Evolutionary conservation across 768 basidiomycete genomes (phyloP), one percentile per base, ranked within the genome.

Genomic region (Agrocybe praecox): DNA sequence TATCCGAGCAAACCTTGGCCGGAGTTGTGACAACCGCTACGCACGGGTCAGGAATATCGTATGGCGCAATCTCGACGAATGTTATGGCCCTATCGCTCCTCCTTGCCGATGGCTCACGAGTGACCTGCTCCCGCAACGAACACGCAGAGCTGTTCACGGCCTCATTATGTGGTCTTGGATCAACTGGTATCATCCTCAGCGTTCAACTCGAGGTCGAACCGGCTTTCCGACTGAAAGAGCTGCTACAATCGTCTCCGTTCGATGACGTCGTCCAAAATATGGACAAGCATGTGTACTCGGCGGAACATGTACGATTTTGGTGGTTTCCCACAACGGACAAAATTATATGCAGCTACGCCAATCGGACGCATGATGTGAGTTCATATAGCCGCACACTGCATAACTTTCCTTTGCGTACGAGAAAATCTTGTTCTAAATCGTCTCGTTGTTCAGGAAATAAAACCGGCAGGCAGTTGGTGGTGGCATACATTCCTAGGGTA

Each of bases 21-120:
- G 97, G 97, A 44, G 85, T 95, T 64, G 80, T 98, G 65, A 88
- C 94, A 14, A 99, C 97, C 59, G 94, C 94, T 8, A 96, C 96
- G 0, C 97, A 99, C 77, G 97, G 96, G 51, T 88, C 92, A 12
- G 96, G 97, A 42, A 78, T 90, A 56, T 67, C 74, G 44, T 96
- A 83, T 74, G 85, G 85, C 52, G 90, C 93, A 59, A 83, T 98
- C 60, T 93, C 94, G 11, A 88, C 87, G 18, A 83, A 89, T 61
- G 93, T 94, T 52, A 78, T 83, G 63, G 85, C 89, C 4, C 74
- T 98, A 59, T 84, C 85, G 7, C 67, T 98, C 47, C 77, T 97
- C 33, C 76, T 92, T 14, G 89, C 96, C 14, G 85, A 90, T 70
- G 91, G 92, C 18, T 76, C 84, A 10, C 76, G 83, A 52, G 84